phyloP scores from a whole-genome alignment of 768 basidiomycete genomes.

The Panaeolus cyanescens region DNA sequence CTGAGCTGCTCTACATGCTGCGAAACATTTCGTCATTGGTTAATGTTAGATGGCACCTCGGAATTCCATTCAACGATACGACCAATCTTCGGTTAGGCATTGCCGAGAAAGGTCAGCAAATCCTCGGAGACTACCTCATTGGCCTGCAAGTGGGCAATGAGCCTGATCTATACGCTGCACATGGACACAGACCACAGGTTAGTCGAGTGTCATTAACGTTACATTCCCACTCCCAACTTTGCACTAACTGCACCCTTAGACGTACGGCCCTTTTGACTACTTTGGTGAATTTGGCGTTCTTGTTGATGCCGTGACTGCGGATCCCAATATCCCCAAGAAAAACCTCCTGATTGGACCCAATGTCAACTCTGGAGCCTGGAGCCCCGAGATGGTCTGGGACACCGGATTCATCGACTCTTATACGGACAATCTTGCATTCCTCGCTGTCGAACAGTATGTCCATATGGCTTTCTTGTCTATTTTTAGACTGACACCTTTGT shows the following conservation, averaged over 20 bases:
- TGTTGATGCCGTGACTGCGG: constrained; percentile 42
- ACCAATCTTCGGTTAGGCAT: constrained; percentile 54
- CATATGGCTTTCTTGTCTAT: not conserved
- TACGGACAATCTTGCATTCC: constrained; percentile 35
- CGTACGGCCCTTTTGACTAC: constrained; percentile 50
- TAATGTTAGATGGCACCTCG: constrained; percentile 68
- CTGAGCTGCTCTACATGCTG: constrained; percentile 69
- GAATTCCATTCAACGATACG: constrained; percentile 71
- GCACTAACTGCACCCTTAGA: constrained; percentile 2
- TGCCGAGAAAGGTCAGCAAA: constrained; percentile 60
- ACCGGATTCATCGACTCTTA: constrained; percentile 53
- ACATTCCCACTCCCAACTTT: not conserved
- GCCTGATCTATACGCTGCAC: constrained; percentile 50
- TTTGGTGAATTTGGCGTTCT: constrained; percentile 54
- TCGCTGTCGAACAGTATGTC: constrained; percentile 62
- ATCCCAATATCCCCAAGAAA: constrained; percentile 34
- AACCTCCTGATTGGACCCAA: constrained; percentile 61
- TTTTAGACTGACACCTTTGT: not conserved
- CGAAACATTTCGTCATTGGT: constrained; percentile 60
- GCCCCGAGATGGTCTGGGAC: constrained; percentile 52
- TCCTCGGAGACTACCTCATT: constrained; percentile 67
- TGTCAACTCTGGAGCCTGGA: constrained; percentile 53
- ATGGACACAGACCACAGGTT: constrained; percentile 37
- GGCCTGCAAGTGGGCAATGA: constrained; percentile 79
- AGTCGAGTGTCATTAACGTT: not conserved